A percentile compares a stretch with the other conserved stretches of the same genome.
Conservation (phyloP, 108 stramenopile species). For the Bacterosira constricta region DNA sequence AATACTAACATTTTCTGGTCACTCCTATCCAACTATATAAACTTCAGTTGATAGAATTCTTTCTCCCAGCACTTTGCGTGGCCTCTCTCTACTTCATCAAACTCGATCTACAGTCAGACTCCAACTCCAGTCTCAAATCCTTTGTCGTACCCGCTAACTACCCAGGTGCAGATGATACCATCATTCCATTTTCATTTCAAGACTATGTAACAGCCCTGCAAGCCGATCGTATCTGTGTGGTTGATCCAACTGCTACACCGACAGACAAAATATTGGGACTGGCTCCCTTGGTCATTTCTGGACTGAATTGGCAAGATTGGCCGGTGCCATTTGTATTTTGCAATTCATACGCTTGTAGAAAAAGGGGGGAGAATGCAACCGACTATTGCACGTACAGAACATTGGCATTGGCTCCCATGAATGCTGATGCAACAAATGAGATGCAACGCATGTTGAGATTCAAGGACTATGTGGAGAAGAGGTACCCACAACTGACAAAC, state of each 20-base stretch:
- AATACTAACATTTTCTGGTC: neutral
- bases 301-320: constrained; percentile 50
- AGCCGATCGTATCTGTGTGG: constrained; percentile 58
- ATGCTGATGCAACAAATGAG: constrained; percentile 25
- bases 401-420: constrained; percentile 60
- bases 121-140: constrained; percentile 40
- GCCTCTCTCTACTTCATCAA: constrained; percentile 70
- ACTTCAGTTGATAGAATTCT: constrained; percentile 63
- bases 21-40: neutral
- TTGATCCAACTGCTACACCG: neutral
- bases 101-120: constrained; percentile 46
- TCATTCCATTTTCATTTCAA: constrained; percentile 55
- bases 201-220: constrained; percentile 77
- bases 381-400: constrained; percentile 62
- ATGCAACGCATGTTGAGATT: constrained; percentile 57
- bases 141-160: constrained; percentile 50
- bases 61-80: constrained; percentile 67
- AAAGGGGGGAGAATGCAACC: constrained; percentile 65
- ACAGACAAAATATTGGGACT: constrained; percentile 11
- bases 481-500: constrained; percentile 59
- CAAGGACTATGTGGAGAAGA: constrained; percentile 49
- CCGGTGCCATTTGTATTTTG: constrained; percentile 84
- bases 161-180: constrained; percentile 49
- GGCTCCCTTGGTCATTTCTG: constrained; percentile 2
- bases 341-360: constrained; percentile 57